phyloP scores from a whole-genome alignment of 345 rosid species.

The Lumnitzera racemosa region DNA sequence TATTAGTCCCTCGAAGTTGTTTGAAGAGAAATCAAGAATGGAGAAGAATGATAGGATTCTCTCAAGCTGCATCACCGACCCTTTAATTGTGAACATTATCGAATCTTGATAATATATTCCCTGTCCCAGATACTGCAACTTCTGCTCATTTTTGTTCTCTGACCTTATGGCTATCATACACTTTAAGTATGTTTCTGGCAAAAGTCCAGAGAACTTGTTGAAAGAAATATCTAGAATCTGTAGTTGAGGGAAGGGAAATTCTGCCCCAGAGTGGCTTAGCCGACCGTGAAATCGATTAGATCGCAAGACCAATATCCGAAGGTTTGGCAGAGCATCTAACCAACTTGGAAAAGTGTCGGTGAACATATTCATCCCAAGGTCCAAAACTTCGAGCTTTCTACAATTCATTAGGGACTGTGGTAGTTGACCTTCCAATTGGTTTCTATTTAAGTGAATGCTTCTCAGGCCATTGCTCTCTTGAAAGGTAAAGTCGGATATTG shows the following conservation, averaged over 20 bases:
- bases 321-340: conserved; percentile 11
- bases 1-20: conserved; percentile 3
- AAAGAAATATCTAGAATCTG: conserved; percentile 17
- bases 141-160: background rate
- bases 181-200: background rate
- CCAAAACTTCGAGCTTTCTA: conserved; percentile 2
- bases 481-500: conserved; percentile 10
- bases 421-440: conserved; percentile 19
- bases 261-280: background rate
- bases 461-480: background rate
- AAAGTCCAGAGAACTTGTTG: conserved; percentile 11
- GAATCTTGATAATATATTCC: conserved; percentile 1
- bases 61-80: background rate
- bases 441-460: conserved; percentile 11
- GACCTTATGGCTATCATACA: conserved; percentile 1
- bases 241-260: conserved; percentile 6
- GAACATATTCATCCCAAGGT: conserved; percentile 14
- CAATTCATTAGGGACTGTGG: conserved; percentile 18
- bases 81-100: conserved; percentile 2
- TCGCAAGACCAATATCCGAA: conserved; percentile 10
- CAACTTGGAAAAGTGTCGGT: conserved; percentile 14
- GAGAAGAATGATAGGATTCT: too few relatives aligned
- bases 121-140: background rate
- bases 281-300: conserved; percentile 13
- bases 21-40: background rate